These are phyloP conservation scores for Hysterangium stoloniferum DNA, from an alignment of 768 basidiomycete genomes.

Conservation along the genomic window DNA sequence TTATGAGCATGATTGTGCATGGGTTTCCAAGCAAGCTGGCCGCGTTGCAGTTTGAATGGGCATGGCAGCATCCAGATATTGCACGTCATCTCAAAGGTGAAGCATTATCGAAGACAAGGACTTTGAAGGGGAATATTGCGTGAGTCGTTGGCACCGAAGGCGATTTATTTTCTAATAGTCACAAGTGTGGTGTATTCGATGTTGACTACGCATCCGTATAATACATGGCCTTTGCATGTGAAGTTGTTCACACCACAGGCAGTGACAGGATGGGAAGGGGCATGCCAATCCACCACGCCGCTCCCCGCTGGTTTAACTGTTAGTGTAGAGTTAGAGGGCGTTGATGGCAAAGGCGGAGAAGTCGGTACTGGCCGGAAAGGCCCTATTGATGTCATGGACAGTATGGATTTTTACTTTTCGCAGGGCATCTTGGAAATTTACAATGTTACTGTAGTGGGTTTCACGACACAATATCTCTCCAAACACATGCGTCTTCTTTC, in stretches of 20 bases:
- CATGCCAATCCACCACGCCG: constrained; percentile 19
- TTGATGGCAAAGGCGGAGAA: constrained; percentile 55
- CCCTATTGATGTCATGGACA: constrained; percentile 51
- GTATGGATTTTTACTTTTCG: constrained; percentile 24
- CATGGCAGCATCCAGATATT: constrained; percentile 61
- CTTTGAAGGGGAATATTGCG: constrained; percentile 40
- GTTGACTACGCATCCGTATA: constrained; percentile 60
- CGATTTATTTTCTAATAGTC: background rate
- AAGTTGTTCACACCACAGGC: constrained; percentile 67
- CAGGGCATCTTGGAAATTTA: background rate
- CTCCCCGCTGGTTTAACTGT: constrained; percentile 48
- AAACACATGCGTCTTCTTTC: constrained; percentile 12
- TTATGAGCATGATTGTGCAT: constrained; percentile 80
- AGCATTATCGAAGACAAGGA: constrained; percentile 16
- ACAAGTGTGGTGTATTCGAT: constrained; percentile 53
- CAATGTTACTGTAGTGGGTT: background rate
- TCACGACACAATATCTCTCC: constrained; percentile 14
- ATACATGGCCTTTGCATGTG: constrained; percentile 64
- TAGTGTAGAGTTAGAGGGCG: constrained; percentile 54
- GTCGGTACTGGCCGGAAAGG: constrained; percentile 45
- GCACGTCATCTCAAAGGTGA: constrained; percentile 5
- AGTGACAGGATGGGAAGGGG: constrained; percentile 42
- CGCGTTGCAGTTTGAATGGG: constrained; percentile 77
- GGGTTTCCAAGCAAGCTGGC: constrained; percentile 76
- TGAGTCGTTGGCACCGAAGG: constrained; percentile 22